These are phyloP conservation scores for Phialophora tarda DNA, from an alignment of 2,329 filamentous ascomycete species.

Conservation along the genomic window DNA sequence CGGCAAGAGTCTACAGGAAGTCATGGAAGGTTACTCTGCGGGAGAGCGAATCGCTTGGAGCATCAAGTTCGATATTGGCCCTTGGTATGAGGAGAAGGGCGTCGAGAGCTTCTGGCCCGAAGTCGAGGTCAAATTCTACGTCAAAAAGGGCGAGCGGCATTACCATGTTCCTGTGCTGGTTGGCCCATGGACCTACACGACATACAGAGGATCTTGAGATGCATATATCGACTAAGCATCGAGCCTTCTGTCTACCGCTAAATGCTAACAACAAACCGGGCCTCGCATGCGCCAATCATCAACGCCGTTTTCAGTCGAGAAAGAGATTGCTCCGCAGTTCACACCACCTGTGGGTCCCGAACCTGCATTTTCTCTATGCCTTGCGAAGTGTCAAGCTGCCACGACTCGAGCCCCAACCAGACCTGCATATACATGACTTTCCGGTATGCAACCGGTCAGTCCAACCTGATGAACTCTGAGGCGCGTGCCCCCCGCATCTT, in stretches of 20 bases:
- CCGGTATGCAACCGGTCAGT: slow-evolving; percentile 3
- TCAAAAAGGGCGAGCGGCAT: slow-evolving; percentile 55
- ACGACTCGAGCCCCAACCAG: slow-evolving; percentile 14
- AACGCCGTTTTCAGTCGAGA: slow-evolving; percentile 11
- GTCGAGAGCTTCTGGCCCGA: slow-evolving; percentile 58
- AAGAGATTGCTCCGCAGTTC: slow-evolving; percentile 15
- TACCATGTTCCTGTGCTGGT: slow-evolving; percentile 59
- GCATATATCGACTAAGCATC: slow-evolving; percentile 4
- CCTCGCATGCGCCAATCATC: slow-evolving; percentile 15
- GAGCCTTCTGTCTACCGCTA: slow-evolving; percentile 7
- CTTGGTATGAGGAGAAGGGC: slow-evolving; percentile 55
- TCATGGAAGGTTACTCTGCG: slow-evolving; percentile 37
- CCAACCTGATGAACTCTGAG: slow-evolving; percentile 11
- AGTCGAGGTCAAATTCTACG: slow-evolving; percentile 58
- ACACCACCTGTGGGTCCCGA: slow-evolving; percentile 6
- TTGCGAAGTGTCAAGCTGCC: slow-evolving; percentile 11
- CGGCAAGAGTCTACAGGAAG: slow-evolving; percentile 35
- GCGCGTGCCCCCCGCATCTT: slow-evolving; percentile 3
- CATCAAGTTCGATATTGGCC: slow-evolving; percentile 53
- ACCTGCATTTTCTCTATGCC: slow-evolving; percentile 10
- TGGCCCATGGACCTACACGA: slow-evolving; percentile 59
- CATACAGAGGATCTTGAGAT: slow-evolving; percentile 55
- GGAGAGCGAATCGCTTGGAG: slow-evolving; percentile 53
- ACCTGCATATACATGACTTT: slow-evolving; percentile 21
- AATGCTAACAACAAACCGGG: slow-evolving; percentile 1